Evolutionary conservation across 192 early-diverging fungal genomes (phyloP).

Genomic region (Jimgerdemannia flammicorona): DNA sequence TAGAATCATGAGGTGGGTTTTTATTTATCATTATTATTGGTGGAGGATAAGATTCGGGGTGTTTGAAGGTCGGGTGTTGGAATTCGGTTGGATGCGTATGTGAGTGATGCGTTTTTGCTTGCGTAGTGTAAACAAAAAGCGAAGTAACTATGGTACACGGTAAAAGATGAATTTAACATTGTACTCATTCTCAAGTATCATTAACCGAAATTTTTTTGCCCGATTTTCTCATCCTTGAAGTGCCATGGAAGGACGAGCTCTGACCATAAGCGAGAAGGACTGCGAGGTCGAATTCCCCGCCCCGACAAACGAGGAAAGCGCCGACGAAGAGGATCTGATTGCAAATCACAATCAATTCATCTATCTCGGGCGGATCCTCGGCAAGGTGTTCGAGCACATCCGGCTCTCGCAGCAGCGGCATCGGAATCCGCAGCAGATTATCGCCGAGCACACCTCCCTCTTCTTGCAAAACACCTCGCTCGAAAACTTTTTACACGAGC

Average conservation of each 20-base stretch:
- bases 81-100: no score
- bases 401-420: slow-evolving; percentile 13
- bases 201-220: no score
- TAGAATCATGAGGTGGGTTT: slow-evolving; percentile 22
- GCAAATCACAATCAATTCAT: slow-evolving; percentile 28
- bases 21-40: no score
- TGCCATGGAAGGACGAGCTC: slow-evolving; percentile 17
- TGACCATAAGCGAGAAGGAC: slow-evolving; percentile 7
- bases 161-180: no score
- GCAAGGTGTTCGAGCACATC: slow-evolving; percentile 20
- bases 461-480: slow-evolving; percentile 26
- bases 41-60: no score
- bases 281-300: slow-evolving; percentile 21
- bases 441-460: slow-evolving; percentile 26
- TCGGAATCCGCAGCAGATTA: slow-evolving; percentile 15
- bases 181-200: no score
- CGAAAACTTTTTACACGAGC: slow-evolving; percentile 30
- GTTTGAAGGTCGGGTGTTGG: no score
- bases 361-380: slow-evolving; percentile 18
- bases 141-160: no score
- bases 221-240: not conserved
- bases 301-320: slow-evolving; percentile 19
- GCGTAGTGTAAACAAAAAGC: no score
- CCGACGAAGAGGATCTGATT: slow-evolving; percentile 19
- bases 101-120: no score